A percentile compares a stretch with the other conserved stretches of the same genome.
Evolutionary conservation across 352 stramenopile genomes (phyloP).

Genomic region (Phytophthora meadii): DNA sequence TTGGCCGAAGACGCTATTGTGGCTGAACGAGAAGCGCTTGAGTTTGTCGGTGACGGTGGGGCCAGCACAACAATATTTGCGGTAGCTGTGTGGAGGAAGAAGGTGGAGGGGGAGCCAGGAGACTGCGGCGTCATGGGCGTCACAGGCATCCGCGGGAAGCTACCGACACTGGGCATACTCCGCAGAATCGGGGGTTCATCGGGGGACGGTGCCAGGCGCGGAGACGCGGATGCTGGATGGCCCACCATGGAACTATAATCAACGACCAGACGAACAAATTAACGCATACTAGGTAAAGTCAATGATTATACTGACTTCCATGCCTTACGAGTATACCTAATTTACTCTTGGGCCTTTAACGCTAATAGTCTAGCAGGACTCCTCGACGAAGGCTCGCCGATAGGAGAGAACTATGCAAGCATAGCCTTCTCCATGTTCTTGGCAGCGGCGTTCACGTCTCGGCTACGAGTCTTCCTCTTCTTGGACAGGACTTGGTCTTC

Average conservation of each 20-base stretch:
- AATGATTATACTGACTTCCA: too few species aligned
- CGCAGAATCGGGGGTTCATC: constrained; percentile 22
- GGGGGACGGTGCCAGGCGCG: constrained; percentile 14
- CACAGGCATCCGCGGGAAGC: constrained; percentile 13
- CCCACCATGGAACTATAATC: constrained; percentile 25
- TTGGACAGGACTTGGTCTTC: too few species aligned
- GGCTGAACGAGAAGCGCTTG: constrained; percentile 6
- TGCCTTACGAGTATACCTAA: too few species aligned
- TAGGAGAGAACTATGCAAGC: too few species aligned
- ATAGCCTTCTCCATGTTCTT: too few species aligned
- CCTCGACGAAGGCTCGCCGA: too few species aligned
- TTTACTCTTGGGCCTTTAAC: too few species aligned
- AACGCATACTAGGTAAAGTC: constrained; percentile 3
- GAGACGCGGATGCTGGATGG: background rate
- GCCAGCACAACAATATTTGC: constrained; percentile 28
- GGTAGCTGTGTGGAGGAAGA: constrained; percentile 39
- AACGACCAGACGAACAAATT: background rate
- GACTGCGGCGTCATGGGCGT: constrained; percentile 34
- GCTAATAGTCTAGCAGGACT: too few species aligned
- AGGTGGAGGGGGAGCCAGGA: constrained; percentile 32
- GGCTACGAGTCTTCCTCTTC: too few species aligned
- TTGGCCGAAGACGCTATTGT: background rate
- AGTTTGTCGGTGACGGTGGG: constrained; percentile 25
- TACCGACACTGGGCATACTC: constrained; percentile 4
- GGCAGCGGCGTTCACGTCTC: too few species aligned